Evolutionary conservation across 495 filamentous ascomycete species (phyloP), one percentile per base, ranked within the genome.

Genomic region (Penicillium robsamsonii): DNA sequence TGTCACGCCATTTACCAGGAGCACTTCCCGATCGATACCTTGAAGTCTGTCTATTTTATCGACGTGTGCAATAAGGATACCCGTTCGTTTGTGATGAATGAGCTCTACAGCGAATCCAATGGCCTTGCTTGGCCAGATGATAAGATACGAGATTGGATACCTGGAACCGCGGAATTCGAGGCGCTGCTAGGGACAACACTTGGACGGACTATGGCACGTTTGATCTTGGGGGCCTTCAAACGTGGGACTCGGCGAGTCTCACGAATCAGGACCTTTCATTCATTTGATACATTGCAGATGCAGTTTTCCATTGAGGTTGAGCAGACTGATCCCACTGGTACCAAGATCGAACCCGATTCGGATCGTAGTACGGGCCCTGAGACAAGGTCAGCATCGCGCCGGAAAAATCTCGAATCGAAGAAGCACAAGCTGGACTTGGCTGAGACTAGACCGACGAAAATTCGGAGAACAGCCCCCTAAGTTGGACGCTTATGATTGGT

Each of bases 191-290:
- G 55, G 5, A 43, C 55, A 13, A 13, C 18, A 13, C 10, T 51
- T 22, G 55, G 55, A 1, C 38, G n/a, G 15, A 22, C 24, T 12
- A 30, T 38, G 11, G 55, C 24, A 5, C 37, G 31, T 46, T 9
- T 57, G 27, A 12, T 57, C n/a, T 20, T 50, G 47, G 38, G 47
- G 13, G 55, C 55, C 10, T 45, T 57, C 10, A 2, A 17, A 11
- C 33, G 54, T 25, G 47, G 46, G 22, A 51, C 46, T 33, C 55
- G 47, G 0, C 55, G 46, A 5, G 46, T 57, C 29, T 8, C 18
- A 17, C 55, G 20, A 4, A 37, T 57, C 2, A 30, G 30, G 2
- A 43, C 29, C 2, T 57, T 10, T 27, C 22, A 25, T 11, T 15
- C 13, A 0, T 7, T 22, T 11, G 46, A 48, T 4, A 13, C 9